phyloP scores from a whole-genome alignment of 805 yeast genomes.

The Teunomyces panamensis region DNA sequence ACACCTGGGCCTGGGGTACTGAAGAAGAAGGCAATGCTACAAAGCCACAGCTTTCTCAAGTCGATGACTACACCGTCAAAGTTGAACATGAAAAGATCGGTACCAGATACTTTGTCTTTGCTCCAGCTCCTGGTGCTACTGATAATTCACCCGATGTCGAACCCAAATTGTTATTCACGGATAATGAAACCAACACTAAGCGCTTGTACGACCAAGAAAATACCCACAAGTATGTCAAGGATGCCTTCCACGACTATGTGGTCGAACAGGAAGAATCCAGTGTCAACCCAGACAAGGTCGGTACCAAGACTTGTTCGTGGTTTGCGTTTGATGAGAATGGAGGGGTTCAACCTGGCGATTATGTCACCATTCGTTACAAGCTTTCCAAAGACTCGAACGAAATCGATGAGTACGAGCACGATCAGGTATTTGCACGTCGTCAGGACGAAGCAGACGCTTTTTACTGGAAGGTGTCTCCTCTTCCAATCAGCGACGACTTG shows the following conservation, averaged over 20 bases:
- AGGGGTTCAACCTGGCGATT: constrained; percentile 83
- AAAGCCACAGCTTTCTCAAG: constrained; percentile 49
- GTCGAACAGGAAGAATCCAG: constrained; percentile 57
- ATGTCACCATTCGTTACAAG: constrained; percentile 79
- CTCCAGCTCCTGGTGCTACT: constrained; percentile 74
- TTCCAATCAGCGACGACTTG: constrained; percentile 77
- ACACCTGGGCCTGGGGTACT: constrained; percentile 91
- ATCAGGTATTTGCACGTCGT: constrained; percentile 63
- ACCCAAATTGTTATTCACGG: constrained; percentile 78
- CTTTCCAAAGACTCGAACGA: constrained; percentile 47
- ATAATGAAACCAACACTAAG: constrained; percentile 78
- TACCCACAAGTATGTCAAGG: constrained; percentile 64
- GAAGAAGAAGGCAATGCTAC: constrained; percentile 43
- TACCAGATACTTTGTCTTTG: constrained; percentile 57
- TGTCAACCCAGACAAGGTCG: constrained; percentile 66
- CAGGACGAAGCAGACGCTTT: constrained; percentile 90
- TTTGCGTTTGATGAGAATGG: constrained; percentile 72
- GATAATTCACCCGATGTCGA: constrained; percentile 63
- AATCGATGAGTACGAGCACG: constrained; percentile 73
- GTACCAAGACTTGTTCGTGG: constrained; percentile 87
- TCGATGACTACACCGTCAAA: constrained; percentile 47
- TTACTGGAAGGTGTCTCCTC: constrained; percentile 83
- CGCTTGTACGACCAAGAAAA: constrained; percentile 65
- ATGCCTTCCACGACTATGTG: constrained; percentile 85
- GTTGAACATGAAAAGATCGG: constrained; percentile 72